Conservation (phyloP, 2,329 filamentous ascomycete species). For the Claviceps pusilla region DNA sequence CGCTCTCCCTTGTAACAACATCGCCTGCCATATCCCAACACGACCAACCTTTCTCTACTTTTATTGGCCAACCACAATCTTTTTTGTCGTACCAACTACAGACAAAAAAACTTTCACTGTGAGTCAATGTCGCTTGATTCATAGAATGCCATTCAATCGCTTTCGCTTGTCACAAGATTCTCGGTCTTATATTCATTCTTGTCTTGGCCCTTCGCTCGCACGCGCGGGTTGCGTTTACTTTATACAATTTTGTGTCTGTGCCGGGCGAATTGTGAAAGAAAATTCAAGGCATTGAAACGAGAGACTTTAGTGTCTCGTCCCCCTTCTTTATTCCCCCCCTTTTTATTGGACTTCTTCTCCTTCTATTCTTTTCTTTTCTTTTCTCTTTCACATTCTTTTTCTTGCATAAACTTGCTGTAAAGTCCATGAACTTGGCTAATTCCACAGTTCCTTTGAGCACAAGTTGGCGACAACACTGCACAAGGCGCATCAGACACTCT, state of each 20-base stretch:
- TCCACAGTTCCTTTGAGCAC: not conserved
- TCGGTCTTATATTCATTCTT: not conserved
- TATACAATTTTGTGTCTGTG: too few species aligned
- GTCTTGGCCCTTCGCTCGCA: not conserved
- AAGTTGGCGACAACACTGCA: not conserved
- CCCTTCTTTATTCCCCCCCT: too few species aligned
- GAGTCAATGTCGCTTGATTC: conserved; percentile 20
- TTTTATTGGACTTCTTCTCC: not conserved
- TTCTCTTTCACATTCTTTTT: too few species aligned
- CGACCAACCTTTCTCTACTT: not conserved
- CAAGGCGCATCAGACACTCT: conserved; percentile 4
- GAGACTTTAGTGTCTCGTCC: not conserved
- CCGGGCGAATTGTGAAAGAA: not conserved
- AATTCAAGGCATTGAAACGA: not conserved
- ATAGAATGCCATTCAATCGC: conserved; percentile 2
- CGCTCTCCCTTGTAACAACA: conserved; percentile 6
- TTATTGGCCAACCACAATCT: conserved; percentile 1
- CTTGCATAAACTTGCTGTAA: not conserved
- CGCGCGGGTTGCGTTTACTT: not conserved
- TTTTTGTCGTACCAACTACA: conserved; percentile 16
- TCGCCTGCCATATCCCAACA: conserved; percentile 6
- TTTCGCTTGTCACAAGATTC: conserved; percentile 7
- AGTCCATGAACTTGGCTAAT: not conserved
- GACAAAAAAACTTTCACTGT: conserved; percentile 14
- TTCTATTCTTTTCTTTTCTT: not conserved